Evolutionary conservation across 1,139 yeast genomes (phyloP).

Genomic region (Yamadazyma aaseri): DNA sequence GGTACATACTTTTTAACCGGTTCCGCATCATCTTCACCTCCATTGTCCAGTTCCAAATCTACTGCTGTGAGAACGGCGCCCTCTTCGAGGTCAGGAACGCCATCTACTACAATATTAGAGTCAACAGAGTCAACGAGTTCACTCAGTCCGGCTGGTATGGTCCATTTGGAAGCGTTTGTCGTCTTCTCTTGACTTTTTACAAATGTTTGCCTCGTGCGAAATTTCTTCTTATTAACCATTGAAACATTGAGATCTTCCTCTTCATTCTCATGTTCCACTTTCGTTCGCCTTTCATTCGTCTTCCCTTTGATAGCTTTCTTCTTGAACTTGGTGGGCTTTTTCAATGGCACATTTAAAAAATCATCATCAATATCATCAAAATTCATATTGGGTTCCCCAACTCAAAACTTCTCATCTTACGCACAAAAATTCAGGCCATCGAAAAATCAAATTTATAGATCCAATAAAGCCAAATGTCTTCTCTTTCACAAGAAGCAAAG

Average conservation of each 20-base stretch:
- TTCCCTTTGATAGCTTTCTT: slow-evolving; percentile 17
- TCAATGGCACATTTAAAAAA: slow-evolving; percentile 5
- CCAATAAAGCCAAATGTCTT: too few species aligned
- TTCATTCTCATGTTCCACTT: slow-evolving; percentile 2
- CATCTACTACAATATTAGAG: background rate
- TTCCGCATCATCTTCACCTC: slow-evolving; percentile 8
- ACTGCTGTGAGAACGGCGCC: slow-evolving; percentile 13
- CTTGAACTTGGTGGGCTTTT: slow-evolving; percentile 18
- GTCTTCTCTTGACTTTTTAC: background rate
- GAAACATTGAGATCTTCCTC: slow-evolving; percentile 12
- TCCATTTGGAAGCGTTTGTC: slow-evolving; percentile 1
- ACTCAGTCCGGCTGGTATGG: slow-evolving; percentile 1
- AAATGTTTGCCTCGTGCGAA: slow-evolving; percentile 6
- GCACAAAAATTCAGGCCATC: background rate
- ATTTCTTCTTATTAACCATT: slow-evolving; percentile 1
- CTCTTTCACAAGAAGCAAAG: slow-evolving; percentile 50
- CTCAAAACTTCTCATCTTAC: background rate
- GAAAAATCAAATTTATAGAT: too few species aligned
- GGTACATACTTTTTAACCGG: slow-evolving; percentile 14
- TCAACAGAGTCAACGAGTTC: background rate
- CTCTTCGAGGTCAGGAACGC: slow-evolving; percentile 5
- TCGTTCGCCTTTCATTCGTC: background rate
- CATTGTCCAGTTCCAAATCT: slow-evolving; percentile 10
- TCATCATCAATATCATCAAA: slow-evolving; percentile 5
- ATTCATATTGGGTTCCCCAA: background rate